phyloP scores from a whole-genome alignment of 2,329 filamentous ascomycete species.

The Hymenotorrendiella dingleyae region DNA sequence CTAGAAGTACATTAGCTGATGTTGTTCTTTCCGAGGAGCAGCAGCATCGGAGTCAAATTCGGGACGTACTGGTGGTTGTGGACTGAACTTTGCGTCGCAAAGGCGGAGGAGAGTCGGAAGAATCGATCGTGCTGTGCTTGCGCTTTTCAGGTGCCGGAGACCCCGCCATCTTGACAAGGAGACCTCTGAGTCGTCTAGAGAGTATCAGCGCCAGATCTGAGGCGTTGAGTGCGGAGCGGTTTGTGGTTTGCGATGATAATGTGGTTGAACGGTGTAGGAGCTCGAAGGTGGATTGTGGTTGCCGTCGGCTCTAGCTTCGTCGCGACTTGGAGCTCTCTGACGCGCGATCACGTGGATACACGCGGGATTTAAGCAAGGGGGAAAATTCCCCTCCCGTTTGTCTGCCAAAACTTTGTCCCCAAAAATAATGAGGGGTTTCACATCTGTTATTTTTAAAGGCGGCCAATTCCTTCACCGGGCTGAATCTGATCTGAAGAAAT shows the following conservation, averaged over 20 bases:
- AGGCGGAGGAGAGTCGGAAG: constrained; percentile 29
- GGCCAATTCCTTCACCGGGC: too few species aligned
- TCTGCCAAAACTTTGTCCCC: not conserved
- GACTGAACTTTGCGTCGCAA: constrained; percentile 31
- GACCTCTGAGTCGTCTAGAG: not conserved
- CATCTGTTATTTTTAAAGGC: too few species aligned
- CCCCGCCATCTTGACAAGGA: constrained; percentile 17
- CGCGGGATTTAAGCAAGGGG: too few species aligned
- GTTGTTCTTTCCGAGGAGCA: not conserved
- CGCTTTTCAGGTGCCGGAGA: constrained; percentile 21
- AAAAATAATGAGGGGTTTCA: not conserved
- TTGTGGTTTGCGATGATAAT: too few species aligned
- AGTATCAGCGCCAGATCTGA: not conserved
- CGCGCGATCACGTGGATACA: too few species aligned
- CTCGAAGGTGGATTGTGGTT: too few species aligned
- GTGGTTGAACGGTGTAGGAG: too few species aligned
- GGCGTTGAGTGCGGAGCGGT: too few species aligned
- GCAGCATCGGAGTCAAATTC: too few species aligned
- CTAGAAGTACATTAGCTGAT: constrained; percentile 39
- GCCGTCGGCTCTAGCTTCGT: too few species aligned
- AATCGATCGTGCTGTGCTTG: constrained; percentile 19
- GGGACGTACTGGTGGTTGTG: constrained; percentile 29
- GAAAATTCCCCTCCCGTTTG: not conserved
- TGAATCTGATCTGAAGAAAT: too few species aligned
- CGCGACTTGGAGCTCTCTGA: too few species aligned